A percentile compares a stretch with the other conserved stretches of the same genome.
Evolutionary conservation across 1,284 basidiomycete genomes (phyloP).

Genomic region (Apiotrichum akiyoshidainum): DNA sequence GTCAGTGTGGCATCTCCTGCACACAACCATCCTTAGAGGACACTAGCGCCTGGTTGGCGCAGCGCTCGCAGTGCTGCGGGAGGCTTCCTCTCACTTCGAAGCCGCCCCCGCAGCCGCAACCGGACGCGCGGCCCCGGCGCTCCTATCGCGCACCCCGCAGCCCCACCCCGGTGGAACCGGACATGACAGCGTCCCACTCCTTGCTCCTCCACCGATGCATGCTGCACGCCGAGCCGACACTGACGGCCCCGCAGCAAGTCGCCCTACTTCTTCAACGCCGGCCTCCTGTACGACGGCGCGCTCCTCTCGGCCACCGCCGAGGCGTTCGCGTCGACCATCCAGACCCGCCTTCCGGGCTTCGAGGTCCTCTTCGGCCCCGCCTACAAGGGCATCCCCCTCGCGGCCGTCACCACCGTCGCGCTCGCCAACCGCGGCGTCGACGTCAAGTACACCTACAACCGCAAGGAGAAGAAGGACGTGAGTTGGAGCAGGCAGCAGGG

Average conservation of each 20-base stretch:
- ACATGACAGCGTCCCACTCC: too few species aligned
- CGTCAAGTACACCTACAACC: slow-evolving; percentile 69
- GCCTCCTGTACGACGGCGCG: slow-evolving; percentile 77
- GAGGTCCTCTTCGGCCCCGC: slow-evolving; percentile 95
- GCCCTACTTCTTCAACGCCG: slow-evolving; percentile 97
- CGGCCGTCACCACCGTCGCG: slow-evolving; percentile 77
- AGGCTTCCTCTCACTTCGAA: too few species aligned
- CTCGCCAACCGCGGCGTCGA: slow-evolving; percentile 49
- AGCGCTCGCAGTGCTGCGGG: too few species aligned
- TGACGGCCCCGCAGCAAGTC: slow-evolving; percentile 62
- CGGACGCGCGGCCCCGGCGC: too few species aligned
- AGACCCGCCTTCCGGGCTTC: slow-evolving; percentile 61
- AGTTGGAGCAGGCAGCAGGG: slow-evolving; percentile 25
- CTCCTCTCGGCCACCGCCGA: slow-evolving; percentile 74
- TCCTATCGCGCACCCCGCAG: too few species aligned
- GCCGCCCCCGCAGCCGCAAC: too few species aligned
- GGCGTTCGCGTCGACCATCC: slow-evolving; percentile 71
- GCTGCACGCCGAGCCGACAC: background rate
- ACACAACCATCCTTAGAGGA: too few species aligned
- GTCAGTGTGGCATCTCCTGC: too few species aligned
- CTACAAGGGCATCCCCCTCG: slow-evolving; percentile 96
- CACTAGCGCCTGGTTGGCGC: too few species aligned
- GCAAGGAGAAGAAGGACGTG: slow-evolving; percentile 87
- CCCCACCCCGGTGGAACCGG: too few species aligned
- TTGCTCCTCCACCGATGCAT: too few species aligned